Conservation (phyloP, 2,329 filamentous ascomycete species). For the Orbilia quercus region DNA sequence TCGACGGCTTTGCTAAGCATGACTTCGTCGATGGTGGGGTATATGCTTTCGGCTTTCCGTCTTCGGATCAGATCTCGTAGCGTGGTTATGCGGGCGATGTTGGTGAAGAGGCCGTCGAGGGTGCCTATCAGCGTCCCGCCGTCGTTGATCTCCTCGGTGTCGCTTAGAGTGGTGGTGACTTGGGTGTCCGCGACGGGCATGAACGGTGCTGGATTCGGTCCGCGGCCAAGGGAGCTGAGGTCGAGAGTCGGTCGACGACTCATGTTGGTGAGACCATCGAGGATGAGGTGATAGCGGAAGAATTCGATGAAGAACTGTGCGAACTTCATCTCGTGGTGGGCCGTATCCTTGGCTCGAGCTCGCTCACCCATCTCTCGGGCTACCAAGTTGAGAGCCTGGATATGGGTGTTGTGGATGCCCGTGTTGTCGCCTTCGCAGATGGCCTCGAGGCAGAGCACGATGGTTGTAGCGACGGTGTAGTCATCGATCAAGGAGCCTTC, state of each 20-base stretch:
- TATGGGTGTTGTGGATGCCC: slow-evolving; percentile 44
- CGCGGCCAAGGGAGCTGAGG: slow-evolving; percentile 25
- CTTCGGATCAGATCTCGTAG: slow-evolving; percentile 79
- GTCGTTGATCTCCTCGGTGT: slow-evolving; percentile 63
- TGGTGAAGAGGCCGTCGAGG: slow-evolving; percentile 81
- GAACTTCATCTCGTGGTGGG: slow-evolving; percentile 44
- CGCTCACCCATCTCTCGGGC: slow-evolving; percentile 46
- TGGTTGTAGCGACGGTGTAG: slow-evolving; percentile 72
- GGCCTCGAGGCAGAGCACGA: slow-evolving; percentile 71
- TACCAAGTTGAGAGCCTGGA: slow-evolving; percentile 38
- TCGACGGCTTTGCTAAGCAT: slow-evolving; percentile 78
- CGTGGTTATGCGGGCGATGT: slow-evolving; percentile 81
- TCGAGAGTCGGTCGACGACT: slow-evolving; percentile 26
- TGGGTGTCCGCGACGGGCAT: slow-evolving; percentile 38
- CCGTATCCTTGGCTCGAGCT: slow-evolving; percentile 30
- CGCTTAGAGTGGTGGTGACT: slow-evolving; percentile 12
- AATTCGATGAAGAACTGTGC: slow-evolving; percentile 53
- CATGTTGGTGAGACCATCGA: slow-evolving; percentile 49
- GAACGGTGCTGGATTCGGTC: slow-evolving; percentile 32
- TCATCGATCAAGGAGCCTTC: slow-evolving; percentile 66
- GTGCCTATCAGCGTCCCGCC: slow-evolving; percentile 78
- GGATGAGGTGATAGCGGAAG: slow-evolving; percentile 49
- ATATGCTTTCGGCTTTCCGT: slow-evolving; percentile 72
- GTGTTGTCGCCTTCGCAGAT: slow-evolving; percentile 70
- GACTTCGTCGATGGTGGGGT: slow-evolving; percentile 78